Evolutionary conservation across 2,329 filamentous ascomycete genomes (phyloP).

Genomic region (Botrytis aclada): DNA sequence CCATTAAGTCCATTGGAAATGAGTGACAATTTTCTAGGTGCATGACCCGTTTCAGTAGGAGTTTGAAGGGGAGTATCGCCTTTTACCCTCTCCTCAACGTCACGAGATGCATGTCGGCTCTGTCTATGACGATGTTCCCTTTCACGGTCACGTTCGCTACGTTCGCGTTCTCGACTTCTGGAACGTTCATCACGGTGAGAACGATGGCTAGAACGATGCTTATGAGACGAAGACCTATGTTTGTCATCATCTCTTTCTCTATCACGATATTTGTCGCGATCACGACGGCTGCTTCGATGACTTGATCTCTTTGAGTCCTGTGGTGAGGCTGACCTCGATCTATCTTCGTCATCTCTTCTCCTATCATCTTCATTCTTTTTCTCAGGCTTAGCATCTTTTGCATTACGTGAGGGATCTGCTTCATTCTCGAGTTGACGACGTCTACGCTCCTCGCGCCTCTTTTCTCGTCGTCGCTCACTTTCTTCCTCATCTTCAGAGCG

Average conservation of each 20-base stretch:
- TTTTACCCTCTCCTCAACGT: conserved; percentile 24
- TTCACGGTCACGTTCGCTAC: conserved; percentile 43
- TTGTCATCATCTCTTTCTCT: conserved; percentile 45
- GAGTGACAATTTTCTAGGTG: conserved; percentile 26
- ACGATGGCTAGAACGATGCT: conserved; percentile 46
- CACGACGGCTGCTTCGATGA: conserved; percentile 57
- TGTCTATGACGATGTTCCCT: conserved; percentile 40
- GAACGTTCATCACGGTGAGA: conserved; percentile 47
- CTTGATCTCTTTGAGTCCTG: conserved; percentile 55
- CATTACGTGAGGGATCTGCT: conserved; percentile 23
- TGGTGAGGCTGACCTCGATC: conserved; percentile 63
- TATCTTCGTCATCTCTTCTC: conserved; percentile 47
- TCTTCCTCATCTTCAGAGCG: conserved; percentile 35
- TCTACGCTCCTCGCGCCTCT: conserved; percentile 32
- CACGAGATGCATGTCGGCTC: conserved; percentile 31
- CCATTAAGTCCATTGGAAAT: conserved; percentile 27
- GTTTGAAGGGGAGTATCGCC: conserved; percentile 22
- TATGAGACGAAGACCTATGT: conserved; percentile 40
- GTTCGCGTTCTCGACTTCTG: conserved; percentile 48
- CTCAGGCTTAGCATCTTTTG: conserved; percentile 24
- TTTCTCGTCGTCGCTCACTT: conserved; percentile 35
- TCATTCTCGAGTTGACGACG: conserved; percentile 32
- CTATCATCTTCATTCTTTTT: conserved; percentile 26
- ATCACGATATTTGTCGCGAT: conserved; percentile 51
- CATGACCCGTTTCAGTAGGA: conserved; percentile 23